Evolutionary conservation across 306 rosid genomes (phyloP).

Genomic region (Morella rubra): DNA sequence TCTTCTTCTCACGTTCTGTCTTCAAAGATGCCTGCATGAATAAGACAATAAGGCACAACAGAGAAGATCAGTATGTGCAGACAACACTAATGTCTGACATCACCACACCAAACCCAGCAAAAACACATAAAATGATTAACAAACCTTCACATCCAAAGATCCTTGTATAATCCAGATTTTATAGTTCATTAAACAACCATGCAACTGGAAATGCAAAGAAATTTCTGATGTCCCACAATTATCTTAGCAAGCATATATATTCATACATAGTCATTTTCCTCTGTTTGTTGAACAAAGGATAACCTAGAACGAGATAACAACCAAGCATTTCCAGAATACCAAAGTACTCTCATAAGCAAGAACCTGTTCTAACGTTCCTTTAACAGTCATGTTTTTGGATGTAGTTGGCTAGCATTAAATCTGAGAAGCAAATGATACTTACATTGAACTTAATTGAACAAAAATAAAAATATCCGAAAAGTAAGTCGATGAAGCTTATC

Average conservation of each 20-base stretch:
- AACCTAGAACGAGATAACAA: background rate
- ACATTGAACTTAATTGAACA: background rate
- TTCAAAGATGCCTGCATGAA: constrained; percentile 64
- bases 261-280: no score
- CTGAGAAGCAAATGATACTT: constrained; percentile 1
- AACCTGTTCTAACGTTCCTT: background rate
- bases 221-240: background rate
- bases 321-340: background rate
- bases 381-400: background rate
- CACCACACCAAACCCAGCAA: background rate
- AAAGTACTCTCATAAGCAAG: background rate
- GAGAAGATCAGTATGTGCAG: background rate
- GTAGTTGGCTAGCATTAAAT: background rate
- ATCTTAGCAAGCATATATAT: background rate
- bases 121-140: background rate
- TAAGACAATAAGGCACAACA: background rate
- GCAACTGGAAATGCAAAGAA: background rate
- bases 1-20: constrained; percentile 85
- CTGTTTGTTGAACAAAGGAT: no score
- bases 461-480: background rate
- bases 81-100: background rate
- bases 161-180: background rate
- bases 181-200: background rate
- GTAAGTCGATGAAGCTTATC: background rate
- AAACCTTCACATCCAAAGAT: background rate